A percentile compares a stretch with the other conserved stretches of the same genome.
These are phyloP conservation scores for Inonotus hispidus DNA, from an alignment of 1,284 basidiomycete genomes.

Conservation along the genomic window DNA sequence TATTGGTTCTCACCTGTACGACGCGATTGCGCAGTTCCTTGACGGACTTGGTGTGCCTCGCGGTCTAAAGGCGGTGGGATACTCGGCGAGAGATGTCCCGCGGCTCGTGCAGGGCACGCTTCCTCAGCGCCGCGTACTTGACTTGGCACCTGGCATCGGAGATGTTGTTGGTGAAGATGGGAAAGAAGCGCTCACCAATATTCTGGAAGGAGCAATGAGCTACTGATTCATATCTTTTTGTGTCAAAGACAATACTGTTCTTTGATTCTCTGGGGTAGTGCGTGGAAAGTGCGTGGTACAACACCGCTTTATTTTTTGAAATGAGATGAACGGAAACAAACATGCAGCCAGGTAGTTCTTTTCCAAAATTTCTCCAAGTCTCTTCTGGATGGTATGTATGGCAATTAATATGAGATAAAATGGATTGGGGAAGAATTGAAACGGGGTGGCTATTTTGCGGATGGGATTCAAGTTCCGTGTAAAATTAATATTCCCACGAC, in stretches of 20 bases:
- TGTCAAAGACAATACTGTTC: not conserved
- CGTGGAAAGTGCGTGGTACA: not conserved
- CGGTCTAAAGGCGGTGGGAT: conserved; percentile 84
- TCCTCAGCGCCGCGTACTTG: conserved; percentile 83
- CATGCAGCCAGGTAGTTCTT: not conserved
- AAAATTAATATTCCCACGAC: not conserved
- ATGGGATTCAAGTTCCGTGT: not conserved
- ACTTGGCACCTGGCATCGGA: conserved; percentile 81
- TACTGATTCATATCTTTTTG: conserved; percentile 41
- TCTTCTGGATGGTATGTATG: too few relatives aligned
- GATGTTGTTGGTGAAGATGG: conserved; percentile 77
- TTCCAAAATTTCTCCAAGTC: too few relatives aligned
- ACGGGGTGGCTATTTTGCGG: not conserved
- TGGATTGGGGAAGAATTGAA: not conserved
- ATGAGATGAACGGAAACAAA: not conserved
- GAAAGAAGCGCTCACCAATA: conserved; percentile 67
- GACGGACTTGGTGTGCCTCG: conserved; percentile 84
- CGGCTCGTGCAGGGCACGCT: conserved; percentile 81
- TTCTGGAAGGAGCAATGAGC: conserved; percentile 72
- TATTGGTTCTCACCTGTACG: conserved; percentile 78
- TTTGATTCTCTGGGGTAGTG: not conserved
- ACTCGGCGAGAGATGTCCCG: conserved; percentile 58
- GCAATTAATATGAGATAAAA: not conserved
- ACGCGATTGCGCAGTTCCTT: conserved; percentile 89
- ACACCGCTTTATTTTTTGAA: not conserved